Evolutionary conservation across 148 eudicot species (phyloP), one percentile per base, ranked within the genome.

Genomic region (Agrostemma githago): DNA sequence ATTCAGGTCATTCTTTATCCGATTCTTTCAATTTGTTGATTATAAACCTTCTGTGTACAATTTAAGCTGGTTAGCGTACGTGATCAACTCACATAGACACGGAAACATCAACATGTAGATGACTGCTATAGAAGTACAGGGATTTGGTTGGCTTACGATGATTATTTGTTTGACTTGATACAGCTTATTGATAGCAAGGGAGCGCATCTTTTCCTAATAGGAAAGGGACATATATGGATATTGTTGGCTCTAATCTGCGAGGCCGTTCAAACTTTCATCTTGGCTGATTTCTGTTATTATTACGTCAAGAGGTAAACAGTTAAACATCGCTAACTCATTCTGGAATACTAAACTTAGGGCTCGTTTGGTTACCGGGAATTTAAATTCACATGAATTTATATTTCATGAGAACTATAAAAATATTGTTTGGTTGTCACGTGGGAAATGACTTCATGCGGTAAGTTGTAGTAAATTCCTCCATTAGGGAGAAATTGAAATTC

Each of bases 251-350:
- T 90, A 19, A 63, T 93, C 2, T 70, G 90, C 10, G 98, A 93
- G 82, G 70, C 83, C 8, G 84, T 93, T 69, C 98, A 93, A 79
- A 93, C 98, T 0, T 89, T 88, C 74, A 93, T 93, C 37, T 81
- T 93, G 79, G 90, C 98, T 0, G 98, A 93, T 77, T 93, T 93
- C 65, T 90, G 98, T 71, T 90, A 89, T 80, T 93, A 89, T 72
- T 93, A 93, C 66, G 75, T 89, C 77, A 93, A 89, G 75, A 89
- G 98, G 96, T 90, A 73, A 69, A 20, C 62, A 42, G 96, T 93
- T 90, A 73, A 69, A 20, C 62, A 42, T 1, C 62, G 0, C 16
- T 39, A 64, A 51, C 72, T 65, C 44, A 21, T 62, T 5, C 54
- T 54, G 21, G 21, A 11, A 14, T 21, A 17, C 7, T 67, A 9